Evolutionary conservation across 495 filamentous ascomycete species (phyloP).

Genomic region (Neurospora sublineolata): DNA sequence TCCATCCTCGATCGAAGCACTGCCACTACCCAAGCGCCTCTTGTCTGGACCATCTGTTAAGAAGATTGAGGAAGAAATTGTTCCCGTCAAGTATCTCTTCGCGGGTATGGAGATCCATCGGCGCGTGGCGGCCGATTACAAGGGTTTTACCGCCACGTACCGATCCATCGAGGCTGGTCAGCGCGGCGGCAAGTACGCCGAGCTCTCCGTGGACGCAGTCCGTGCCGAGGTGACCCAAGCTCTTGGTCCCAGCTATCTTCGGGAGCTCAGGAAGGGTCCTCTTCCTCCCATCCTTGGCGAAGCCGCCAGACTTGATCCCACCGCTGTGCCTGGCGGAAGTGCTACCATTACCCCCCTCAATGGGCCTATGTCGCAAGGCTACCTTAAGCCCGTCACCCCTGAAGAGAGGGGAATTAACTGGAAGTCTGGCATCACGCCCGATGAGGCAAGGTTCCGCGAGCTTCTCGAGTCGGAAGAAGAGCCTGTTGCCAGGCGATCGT

Average conservation of each 20-base stretch:
- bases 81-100: constrained; percentile 34
- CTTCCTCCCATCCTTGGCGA: not conserved
- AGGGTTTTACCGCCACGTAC: constrained; percentile 30
- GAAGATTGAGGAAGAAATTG: constrained; percentile 6
- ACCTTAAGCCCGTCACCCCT: not conserved
- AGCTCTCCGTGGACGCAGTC: constrained; percentile 33
- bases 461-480: not conserved
- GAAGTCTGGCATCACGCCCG: not conserved
- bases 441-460: not conserved
- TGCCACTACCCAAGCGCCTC: constrained; percentile 26
- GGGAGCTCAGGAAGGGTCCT: not conserved
- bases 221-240: not conserved
- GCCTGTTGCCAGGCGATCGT: not conserved
- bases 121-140: constrained; percentile 22
- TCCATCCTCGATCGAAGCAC: constrained; percentile 20
- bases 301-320: not conserved
- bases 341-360: not conserved
- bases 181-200: constrained; percentile 27
- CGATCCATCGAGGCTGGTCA: constrained; percentile 33
- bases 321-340: not conserved
- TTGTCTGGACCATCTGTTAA: not conserved
- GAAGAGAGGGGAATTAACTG: not conserved
- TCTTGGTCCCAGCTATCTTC: not conserved
- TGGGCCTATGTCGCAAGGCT: not conserved
- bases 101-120: constrained; percentile 33